Evolutionary conservation across 176 grass and related monocot species (phyloP).

Genomic region (Hsuehochloa calcarea): DNA sequence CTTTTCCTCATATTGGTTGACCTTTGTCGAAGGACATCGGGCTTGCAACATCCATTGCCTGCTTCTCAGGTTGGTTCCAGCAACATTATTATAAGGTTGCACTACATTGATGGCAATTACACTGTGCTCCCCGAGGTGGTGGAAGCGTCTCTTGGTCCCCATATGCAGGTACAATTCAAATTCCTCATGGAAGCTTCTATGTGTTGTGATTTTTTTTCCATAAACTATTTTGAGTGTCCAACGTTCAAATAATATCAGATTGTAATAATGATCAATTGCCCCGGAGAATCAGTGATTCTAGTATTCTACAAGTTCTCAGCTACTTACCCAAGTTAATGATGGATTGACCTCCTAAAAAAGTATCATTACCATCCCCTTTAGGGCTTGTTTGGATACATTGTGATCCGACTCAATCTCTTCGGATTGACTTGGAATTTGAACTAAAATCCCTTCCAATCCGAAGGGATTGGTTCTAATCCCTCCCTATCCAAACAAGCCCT

Average conservation of each 20-base stretch:
- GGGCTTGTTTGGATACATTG: no score
- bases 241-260: neutral
- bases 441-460: no score
- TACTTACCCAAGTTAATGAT: conserved; percentile 2
- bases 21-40: conserved; percentile 87
- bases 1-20: conserved; percentile 97
- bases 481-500: no score
- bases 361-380: neutral
- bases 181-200: conserved; percentile 4
- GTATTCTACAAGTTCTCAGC: neutral
- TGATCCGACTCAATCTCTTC: no score
- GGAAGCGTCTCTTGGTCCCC: conserved; percentile 92
- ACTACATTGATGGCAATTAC: conserved; percentile 98
- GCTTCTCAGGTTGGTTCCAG: conserved; percentile 85
- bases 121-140: conserved; percentile 97
- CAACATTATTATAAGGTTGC: conserved; percentile 96
- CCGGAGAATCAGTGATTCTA: neutral
- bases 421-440: no score
- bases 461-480: no score
- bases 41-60: conserved; percentile 80
- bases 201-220: neutral
- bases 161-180: conserved; percentile 79
- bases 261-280: conserved; percentile 1
- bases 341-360: neutral
- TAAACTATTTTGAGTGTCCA: neutral